Conservation (phyloP, 371 early-diverging fungal genomes). For the Lichtheimia ramosa region DNA sequence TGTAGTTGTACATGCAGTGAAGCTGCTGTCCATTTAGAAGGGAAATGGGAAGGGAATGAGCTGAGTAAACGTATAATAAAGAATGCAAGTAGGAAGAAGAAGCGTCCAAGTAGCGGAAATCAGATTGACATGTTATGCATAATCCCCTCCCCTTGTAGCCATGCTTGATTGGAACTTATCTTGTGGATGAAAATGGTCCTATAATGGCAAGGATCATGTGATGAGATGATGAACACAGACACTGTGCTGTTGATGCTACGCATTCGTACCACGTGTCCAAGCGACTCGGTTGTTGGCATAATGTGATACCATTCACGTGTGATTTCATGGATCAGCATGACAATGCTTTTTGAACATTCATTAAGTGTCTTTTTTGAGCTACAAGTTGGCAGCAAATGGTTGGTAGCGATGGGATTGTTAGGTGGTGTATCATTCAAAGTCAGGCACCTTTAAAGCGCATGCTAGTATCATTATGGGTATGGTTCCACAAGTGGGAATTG, state of each 20-base stretch:
- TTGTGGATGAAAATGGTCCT: constrained; percentile 79
- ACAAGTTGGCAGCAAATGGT: constrained; percentile 96
- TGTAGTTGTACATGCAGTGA: too few relatives aligned
- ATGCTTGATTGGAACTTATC: constrained; percentile 19
- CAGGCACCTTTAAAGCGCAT: constrained; percentile 72
- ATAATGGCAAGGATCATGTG: constrained; percentile 66
- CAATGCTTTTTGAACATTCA: constrained; percentile 91
- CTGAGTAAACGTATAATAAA: too few relatives aligned
- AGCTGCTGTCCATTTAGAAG: too few relatives aligned
- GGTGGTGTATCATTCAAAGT: constrained; percentile 93
- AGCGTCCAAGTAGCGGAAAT: too few relatives aligned
- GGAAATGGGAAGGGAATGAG: too few relatives aligned
- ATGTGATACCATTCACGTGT: constrained; percentile 77
- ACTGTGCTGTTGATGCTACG: constrained; percentile 89
- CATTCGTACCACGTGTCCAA: constrained; percentile 87
- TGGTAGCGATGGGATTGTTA: constrained; percentile 94
- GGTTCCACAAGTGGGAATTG: constrained; percentile 91
- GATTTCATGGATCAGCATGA: constrained; percentile 89
- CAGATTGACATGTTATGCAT: too few relatives aligned
- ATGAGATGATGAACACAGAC: constrained; percentile 91
- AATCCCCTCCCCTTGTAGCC: too few relatives aligned
- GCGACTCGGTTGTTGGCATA: constrained; percentile 76
- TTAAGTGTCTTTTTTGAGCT: constrained; percentile 87
- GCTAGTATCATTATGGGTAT: constrained; percentile 94
- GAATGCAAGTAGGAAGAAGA: too few relatives aligned